phyloP scores from a whole-genome alignment of 2,329 filamentous ascomycete species.

The Sphaerulina populicola region DNA sequence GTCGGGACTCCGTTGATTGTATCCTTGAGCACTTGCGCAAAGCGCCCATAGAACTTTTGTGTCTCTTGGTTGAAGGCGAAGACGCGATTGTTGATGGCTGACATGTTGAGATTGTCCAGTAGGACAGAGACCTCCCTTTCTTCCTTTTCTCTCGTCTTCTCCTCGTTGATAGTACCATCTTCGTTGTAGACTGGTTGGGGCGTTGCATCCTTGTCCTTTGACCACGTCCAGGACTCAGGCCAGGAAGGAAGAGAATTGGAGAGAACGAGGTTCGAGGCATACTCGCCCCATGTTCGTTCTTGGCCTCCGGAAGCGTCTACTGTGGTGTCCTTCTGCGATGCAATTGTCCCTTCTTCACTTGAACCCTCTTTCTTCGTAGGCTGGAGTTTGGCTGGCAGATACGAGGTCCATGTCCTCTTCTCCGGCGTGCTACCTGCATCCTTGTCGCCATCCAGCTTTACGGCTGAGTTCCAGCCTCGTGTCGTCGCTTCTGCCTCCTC shows the following conservation, averaged over 20 bases:
- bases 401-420: slow-evolving; percentile 33
- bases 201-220: slow-evolving; percentile 30
- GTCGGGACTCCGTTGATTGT: slow-evolving; percentile 87
- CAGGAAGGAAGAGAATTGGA: slow-evolving; percentile 22
- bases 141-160: slow-evolving; percentile 45
- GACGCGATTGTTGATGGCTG: slow-evolving; percentile 74
- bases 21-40: slow-evolving; percentile 87
- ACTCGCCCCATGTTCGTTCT: slow-evolving; percentile 28
- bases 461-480: slow-evolving; percentile 20
- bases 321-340: slow-evolving; percentile 1
- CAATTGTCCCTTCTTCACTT: neutral
- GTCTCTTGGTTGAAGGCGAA: slow-evolving; percentile 80
- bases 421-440: slow-evolving; percentile 28
- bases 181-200: slow-evolving; percentile 32
- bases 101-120: slow-evolving; percentile 75
- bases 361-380: slow-evolving; percentile 10
- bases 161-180: slow-evolving; percentile 33
- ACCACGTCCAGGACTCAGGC: slow-evolving; percentile 17
- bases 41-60: slow-evolving; percentile 69
- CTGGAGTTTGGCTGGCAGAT: slow-evolving; percentile 24
- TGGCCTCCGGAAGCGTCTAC: slow-evolving; percentile 4
- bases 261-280: slow-evolving; percentile 26
- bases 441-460: slow-evolving; percentile 16
- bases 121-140: slow-evolving; percentile 67
- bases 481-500: slow-evolving; percentile 32